Base-by-base conservation (phyloP, 1,284 basidiomycete genomes). In the Psilocybe mexicana region DNA sequence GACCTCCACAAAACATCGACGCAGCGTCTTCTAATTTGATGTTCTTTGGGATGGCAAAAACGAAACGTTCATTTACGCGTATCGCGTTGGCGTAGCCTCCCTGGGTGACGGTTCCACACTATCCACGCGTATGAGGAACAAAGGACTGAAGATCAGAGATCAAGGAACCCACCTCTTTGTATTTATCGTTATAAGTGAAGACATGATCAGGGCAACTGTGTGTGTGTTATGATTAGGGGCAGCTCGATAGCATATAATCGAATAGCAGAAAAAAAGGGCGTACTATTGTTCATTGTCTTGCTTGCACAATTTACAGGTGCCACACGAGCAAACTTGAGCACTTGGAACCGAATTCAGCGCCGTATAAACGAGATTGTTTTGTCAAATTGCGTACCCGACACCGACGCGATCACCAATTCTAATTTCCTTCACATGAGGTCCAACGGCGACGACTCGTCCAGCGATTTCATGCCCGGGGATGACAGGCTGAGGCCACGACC, bases 11-110 rank as follows among this genome's bases (percentile, higher is more conserved):
- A 33, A 86, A 69, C 80, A 84, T 81, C 6, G 80, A 76, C 0
- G 74, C 74, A 7, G 67, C 68, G 4, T 69, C 47, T 57, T 81
- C 80, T 2, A 81, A 78, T 40, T 78, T 71, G 55, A 91, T 71
- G 8, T 66, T 76, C 3, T 88, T 81, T 0, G 89, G 88, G 52
- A 92, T 82, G 12, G 81, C 79, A 73, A 90, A 89, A 44, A 88
- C 86, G 67, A 87, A 91, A 60, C 79, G 81, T 65, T 88, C 78
- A 63, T 88, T 82, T 0, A 83, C 86, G 49, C 87, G 82, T 61
- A 88, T 82, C 61, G 79, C 81, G 35, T 84, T 86, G 3, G 84
- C 43, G 43, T 63, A 61, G 1, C 90, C 89, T 54, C 84, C 85
- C 58, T 80, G 75, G 55, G 79, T 75, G 65, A 80, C 74, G 14